phyloP scores from a whole-genome alignment of 768 basidiomycete species.

The Xerocomellus amylosporus region DNA sequence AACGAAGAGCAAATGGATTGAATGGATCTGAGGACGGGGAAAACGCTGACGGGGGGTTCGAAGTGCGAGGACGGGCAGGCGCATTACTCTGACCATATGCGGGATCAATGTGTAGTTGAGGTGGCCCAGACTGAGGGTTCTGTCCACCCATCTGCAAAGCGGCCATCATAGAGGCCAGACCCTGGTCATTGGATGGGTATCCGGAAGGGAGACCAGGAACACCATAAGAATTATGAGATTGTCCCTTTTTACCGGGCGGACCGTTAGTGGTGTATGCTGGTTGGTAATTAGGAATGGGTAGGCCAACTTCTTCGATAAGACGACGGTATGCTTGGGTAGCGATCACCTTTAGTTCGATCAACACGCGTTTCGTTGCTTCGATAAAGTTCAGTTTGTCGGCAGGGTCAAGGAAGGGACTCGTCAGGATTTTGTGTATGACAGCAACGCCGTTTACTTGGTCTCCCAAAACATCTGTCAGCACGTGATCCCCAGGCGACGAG shows the following conservation, averaged over 20 bases:
- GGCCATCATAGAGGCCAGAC: conserved; percentile 90
- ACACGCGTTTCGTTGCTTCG: conserved; percentile 85
- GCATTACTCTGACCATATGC: conserved; percentile 45
- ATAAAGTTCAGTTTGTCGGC: conserved; percentile 65
- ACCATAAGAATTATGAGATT: conserved; percentile 53
- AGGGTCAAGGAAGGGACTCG: conserved; percentile 79
- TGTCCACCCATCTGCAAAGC: conserved; percentile 88
- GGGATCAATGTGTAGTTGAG: conserved; percentile 71
- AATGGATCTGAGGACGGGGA: conserved; percentile 55
- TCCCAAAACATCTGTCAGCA: conserved; percentile 88
- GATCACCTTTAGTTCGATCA: conserved; percentile 89
- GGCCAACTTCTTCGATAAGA: conserved; percentile 90
- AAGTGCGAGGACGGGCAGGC: conserved; percentile 45
- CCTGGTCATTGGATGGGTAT: conserved; percentile 80
- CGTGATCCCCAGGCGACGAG: conserved; percentile 84
- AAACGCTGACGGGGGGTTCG: conserved; percentile 45
- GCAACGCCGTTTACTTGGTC: conserved; percentile 97
- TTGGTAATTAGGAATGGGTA: conserved; percentile 86
- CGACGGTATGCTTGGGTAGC: conserved; percentile 93
- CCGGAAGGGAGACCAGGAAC: conserved; percentile 77
- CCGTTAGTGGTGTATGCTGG: conserved; percentile 67
- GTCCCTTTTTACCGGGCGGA: conserved; percentile 57
- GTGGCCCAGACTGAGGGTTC: conserved; percentile 76
- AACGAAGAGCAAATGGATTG: conserved; percentile 54
- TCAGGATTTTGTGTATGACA: conserved; percentile 88